Evolutionary conservation across 495 filamentous ascomycete genomes (phyloP).

Genomic region (Penicillium argentinense): DNA sequence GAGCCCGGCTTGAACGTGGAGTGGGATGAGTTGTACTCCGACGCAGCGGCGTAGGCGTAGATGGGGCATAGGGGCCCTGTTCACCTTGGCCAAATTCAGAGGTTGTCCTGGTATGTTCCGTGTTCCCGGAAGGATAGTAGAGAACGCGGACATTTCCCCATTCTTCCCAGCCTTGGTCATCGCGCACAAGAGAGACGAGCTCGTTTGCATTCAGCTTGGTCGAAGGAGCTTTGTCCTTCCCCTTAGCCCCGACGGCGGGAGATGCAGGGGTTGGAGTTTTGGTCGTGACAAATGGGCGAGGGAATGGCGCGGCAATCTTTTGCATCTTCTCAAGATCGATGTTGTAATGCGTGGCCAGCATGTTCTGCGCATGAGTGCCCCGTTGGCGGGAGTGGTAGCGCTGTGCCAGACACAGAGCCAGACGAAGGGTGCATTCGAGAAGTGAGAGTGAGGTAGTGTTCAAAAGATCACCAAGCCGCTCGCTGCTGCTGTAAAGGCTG

Average conservation of each 20-base stretch:
- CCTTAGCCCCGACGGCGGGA: conserved; percentile 57
- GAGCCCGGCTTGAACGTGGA: conserved; percentile 47
- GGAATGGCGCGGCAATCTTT: conserved; percentile 78
- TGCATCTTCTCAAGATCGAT: conserved; percentile 88
- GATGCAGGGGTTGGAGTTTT: conserved; percentile 40
- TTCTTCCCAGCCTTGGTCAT: conserved; percentile 58
- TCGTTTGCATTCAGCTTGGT: conserved; percentile 67
- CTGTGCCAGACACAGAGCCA: conserved; percentile 82
- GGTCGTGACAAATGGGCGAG: conserved; percentile 56
- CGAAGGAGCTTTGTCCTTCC: conserved; percentile 67
- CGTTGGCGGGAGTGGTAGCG: conserved; percentile 87
- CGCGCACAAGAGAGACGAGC: conserved; percentile 66
- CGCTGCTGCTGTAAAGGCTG: conserved; percentile 92
- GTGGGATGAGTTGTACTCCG: conserved; percentile 55
- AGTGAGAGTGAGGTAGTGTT: conserved; percentile 81
- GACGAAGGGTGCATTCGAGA: conserved; percentile 68
- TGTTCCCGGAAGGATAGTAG: conserved; percentile 55
- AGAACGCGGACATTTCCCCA: conserved; percentile 65
- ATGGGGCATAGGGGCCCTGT: conserved; percentile 29
- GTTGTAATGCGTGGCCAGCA: conserved; percentile 87
- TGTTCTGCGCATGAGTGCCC: conserved; percentile 62
- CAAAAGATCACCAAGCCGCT: conserved; percentile 80
- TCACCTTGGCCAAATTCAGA: conserved; percentile 31
- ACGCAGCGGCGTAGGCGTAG: conserved; percentile 53
- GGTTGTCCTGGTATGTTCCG: conserved; percentile 30